Evolutionary conservation across 495 filamentous ascomycete species (phyloP).

Genomic region (Bryoglossum gracile): DNA sequence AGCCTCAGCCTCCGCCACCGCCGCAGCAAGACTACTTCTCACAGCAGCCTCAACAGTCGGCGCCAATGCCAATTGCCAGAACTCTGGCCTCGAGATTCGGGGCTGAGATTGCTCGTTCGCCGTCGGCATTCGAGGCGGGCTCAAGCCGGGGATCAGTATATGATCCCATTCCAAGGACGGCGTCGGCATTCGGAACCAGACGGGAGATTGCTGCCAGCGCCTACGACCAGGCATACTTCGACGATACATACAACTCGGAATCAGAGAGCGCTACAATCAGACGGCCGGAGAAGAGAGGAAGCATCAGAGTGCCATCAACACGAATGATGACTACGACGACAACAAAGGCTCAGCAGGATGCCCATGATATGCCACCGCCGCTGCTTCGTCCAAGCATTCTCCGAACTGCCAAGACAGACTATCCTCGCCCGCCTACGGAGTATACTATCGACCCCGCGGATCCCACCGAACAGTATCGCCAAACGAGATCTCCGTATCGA

Average conservation of each 20-base stretch:
- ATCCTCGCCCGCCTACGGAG: slow-evolving; percentile 5
- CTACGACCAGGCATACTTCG: slow-evolving; percentile 5
- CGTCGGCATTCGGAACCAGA: slow-evolving; percentile 17
- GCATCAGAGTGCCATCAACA: slow-evolving; percentile 20
- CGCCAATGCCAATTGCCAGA: neutral
- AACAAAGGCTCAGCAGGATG: slow-evolving; percentile 9
- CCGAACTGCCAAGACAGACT: slow-evolving; percentile 10
- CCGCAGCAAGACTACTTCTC: slow-evolving; percentile 4
- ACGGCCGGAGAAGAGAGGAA: slow-evolving; percentile 1
- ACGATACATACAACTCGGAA: slow-evolving; percentile 19
- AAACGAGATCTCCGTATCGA: slow-evolving; percentile 4
- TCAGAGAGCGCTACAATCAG: slow-evolving; percentile 6
- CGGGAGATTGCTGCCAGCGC: neutral
- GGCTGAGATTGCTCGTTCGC: neutral
- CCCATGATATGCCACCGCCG: slow-evolving; percentile 16
- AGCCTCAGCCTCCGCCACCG: neutral
- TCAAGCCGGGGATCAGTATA: neutral
- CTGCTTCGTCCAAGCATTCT: slow-evolving; percentile 8
- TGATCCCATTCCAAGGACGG: slow-evolving; percentile 12
- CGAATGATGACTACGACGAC: too few species aligned
- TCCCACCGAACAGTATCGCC: neutral
- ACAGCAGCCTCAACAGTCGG: too few species aligned
- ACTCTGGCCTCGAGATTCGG: slow-evolving; percentile 12
- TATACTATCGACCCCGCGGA: slow-evolving; percentile 7
- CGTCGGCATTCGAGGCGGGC: slow-evolving; percentile 1